Conservation (phyloP, 352 stramenopile species). For the Thraustochytrium sp. region DNA sequence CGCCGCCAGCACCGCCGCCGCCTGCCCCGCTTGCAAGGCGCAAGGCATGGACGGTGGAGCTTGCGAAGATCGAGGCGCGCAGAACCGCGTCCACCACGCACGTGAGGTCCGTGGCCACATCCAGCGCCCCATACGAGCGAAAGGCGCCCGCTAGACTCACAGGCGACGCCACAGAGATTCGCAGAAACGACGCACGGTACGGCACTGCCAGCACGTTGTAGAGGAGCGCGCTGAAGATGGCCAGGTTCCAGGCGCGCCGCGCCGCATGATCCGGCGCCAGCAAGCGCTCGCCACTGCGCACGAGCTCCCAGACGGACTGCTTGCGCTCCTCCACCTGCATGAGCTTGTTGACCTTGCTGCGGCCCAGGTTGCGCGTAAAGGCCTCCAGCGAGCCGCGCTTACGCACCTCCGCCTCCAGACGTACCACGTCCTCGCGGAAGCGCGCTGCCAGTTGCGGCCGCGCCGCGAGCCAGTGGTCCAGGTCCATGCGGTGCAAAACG, state of each 20-base stretch:
- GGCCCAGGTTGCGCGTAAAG: background rate
- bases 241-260: background rate
- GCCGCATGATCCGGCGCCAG: background rate
- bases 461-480: background rate
- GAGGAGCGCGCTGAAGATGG: background rate
- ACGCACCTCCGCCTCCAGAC: background rate
- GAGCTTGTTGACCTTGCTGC: slow-evolving; percentile 29
- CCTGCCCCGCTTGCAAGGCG: too few relatives aligned
- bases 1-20: too few relatives aligned
- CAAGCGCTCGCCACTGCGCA: background rate
- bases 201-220: background rate
- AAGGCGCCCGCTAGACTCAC: background rate
- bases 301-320: background rate
- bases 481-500: slow-evolving; percentile 6
- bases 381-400: background rate
- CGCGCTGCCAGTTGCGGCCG: background rate
- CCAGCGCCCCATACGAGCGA: background rate
- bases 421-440: background rate
- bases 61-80: background rate
- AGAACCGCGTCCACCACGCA: slow-evolving; percentile 11
- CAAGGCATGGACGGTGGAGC: too few relatives aligned
- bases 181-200: background rate
- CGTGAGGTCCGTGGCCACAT: background rate
- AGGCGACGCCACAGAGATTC: background rate
- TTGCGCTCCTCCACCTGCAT: background rate